Evolutionary conservation across 371 early-diverging fungal genomes (phyloP), one percentile per base, ranked within the genome.

Genomic region (Haplosporangium sp.): DNA sequence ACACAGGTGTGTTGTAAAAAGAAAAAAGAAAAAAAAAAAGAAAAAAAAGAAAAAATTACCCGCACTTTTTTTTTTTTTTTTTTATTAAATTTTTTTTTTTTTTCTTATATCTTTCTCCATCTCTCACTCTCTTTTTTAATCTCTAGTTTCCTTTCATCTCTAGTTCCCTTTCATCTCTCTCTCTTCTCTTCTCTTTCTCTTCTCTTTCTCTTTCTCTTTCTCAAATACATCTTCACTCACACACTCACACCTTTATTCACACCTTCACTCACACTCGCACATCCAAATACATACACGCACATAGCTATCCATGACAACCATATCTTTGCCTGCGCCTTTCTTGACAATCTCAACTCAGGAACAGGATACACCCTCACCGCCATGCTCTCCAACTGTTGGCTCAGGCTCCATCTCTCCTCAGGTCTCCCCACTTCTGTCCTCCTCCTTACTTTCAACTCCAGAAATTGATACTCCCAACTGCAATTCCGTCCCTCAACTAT

Each of bases 311-410:
- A 67, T 47, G 67, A 20, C 44, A 20, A 40, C 60, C 19, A 35
- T 19, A 27, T 48, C 67, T 6, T 59, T 45, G 58, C 66, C 67
- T 3, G 38, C 67, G 19, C 48, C 60, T 19, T 55, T 52, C 48
- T 45, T 72, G 59, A 63, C 63, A 45, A 42, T 69, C 9, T 20
- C 58, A 15, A 39, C 57, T 38, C 63, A 61, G 9, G 58, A 63
- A 37, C 61, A 65, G 9, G 40, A 40, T 17, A 34, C 60, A 15
- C 59, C 39, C 17, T 63, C 60, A 15, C 42, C 57, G 10, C 47
- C 63, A 11, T 56, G 39, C 37, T 48, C 64, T 4, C 64, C 60
- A 27, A 45, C 37, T n/a, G 19, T 57, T 13, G 58, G 19, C 58
- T 42, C 66, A 1, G 34, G 34, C n/a, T 50, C 61, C 15, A 44